Conservation (phyloP, 331 rosid genomes). For the Malus hybrid region DNA sequence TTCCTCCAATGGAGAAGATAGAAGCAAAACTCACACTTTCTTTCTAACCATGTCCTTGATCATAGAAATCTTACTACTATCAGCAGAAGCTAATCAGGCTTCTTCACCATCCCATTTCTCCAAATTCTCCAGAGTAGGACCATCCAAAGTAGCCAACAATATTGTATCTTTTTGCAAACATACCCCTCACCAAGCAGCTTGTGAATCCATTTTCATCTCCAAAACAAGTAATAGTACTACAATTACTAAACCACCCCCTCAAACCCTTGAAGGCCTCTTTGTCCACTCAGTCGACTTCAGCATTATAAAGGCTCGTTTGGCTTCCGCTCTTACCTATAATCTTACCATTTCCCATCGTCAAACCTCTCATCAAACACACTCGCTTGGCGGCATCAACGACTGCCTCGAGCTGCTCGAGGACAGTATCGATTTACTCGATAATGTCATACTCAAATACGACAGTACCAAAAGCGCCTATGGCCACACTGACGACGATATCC, state of each 20-base stretch:
- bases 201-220: slow-evolving; percentile 16
- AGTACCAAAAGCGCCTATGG: neutral
- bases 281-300: slow-evolving; percentile 14
- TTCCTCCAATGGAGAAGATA: neutral
- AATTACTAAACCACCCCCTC: neutral
- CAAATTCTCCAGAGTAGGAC: neutral
- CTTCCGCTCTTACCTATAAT: slow-evolving; percentile 18
- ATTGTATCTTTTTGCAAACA: slow-evolving; percentile 12
- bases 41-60: neutral
- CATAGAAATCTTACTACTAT: neutral
- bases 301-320: slow-evolving; percentile 3
- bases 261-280: slow-evolving; percentile 1
- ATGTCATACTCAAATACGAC: neutral
- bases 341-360: slow-evolving; percentile 1
- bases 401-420: slow-evolving; percentile 31
- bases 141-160: neutral
- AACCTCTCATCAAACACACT: neutral
- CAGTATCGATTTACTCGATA: slow-evolving; percentile 20
- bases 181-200: slow-evolving; percentile 11
- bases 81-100: neutral
- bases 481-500: slow-evolving; percentile 8
- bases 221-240: neutral
- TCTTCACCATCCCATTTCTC: slow-evolving; percentile 18
- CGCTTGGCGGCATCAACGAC: slow-evolving; percentile 4
- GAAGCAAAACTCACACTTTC: neutral